Conservation (phyloP, 2,329 filamentous ascomycete genomes). For the Sclerotiophoma versabilis region DNA sequence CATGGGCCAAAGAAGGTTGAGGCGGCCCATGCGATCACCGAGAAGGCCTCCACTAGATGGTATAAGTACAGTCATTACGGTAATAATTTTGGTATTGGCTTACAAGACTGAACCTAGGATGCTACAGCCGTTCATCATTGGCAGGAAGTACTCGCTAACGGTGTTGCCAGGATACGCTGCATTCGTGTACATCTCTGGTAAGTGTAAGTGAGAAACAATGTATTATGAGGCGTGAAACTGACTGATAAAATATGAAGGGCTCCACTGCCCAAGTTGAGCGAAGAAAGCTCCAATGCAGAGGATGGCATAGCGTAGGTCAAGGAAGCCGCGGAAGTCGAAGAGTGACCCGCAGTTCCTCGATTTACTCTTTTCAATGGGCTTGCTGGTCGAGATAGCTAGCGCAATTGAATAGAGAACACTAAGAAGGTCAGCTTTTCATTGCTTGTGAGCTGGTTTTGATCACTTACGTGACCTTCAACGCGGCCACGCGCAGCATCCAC, state of each 20-base stretch:
- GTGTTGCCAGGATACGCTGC: constrained; percentile 58
- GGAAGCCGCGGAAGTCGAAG: constrained; percentile 45
- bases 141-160: constrained; percentile 57
- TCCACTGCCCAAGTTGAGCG: constrained; percentile 40
- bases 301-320: constrained; percentile 42
- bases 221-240: constrained; percentile 24
- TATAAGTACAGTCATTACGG: not conserved
- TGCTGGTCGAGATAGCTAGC: constrained; percentile 40
- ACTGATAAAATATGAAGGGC: constrained; percentile 46
- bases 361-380: constrained; percentile 11
- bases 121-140: constrained; percentile 58
- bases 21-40: constrained; percentile 62
- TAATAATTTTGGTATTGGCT: constrained; percentile 42
- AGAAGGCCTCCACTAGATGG: constrained; percentile 57
- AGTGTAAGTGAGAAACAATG: not conserved
- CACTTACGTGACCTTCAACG: constrained; percentile 55
- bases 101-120: constrained; percentile 60
- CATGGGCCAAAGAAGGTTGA: constrained; percentile 62
- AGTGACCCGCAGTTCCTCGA: constrained; percentile 35
- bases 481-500: constrained; percentile 68
- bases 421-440: constrained; percentile 56
- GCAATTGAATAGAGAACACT: constrained; percentile 58
- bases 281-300: constrained; percentile 38
- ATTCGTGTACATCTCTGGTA: constrained; percentile 65
- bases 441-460: constrained; percentile 50